These are phyloP conservation scores for Rhodotorula taiwanensis DNA, from an alignment of 768 basidiomycete genomes.

Conservation along the genomic window DNA sequence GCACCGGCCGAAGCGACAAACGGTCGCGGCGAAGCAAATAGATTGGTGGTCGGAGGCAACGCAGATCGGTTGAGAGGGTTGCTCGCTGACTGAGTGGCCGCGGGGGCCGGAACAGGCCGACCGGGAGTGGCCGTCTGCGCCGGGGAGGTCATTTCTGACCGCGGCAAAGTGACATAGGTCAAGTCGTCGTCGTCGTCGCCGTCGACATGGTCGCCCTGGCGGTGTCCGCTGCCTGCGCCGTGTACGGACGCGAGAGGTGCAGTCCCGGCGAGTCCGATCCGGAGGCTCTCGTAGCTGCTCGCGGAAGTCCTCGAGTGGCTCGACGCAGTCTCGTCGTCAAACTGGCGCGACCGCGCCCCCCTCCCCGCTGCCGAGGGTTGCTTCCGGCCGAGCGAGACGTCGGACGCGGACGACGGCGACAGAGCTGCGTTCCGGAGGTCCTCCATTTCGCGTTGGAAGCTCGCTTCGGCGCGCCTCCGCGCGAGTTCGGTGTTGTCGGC, in stretches of 20 bases:
- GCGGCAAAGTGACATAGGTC: slow-evolving; percentile 24
- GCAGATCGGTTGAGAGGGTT: neutral
- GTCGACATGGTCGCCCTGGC: neutral
- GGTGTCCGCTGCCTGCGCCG: neutral
- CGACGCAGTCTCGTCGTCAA: slow-evolving; percentile 15
- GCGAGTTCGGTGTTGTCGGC: slow-evolving; percentile 30
- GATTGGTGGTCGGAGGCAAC: neutral
- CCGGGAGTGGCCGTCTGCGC: neutral
- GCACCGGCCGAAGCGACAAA: neutral
- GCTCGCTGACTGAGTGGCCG: neutral
- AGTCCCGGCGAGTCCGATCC: slow-evolving; percentile 8
- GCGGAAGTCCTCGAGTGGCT: neutral
- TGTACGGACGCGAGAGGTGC: too few species aligned
- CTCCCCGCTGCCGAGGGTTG: neutral
- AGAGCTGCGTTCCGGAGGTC: slow-evolving; percentile 18
- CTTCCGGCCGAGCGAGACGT: neutral
- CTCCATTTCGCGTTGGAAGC: slow-evolving; percentile 22
- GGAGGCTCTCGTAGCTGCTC: slow-evolving; percentile 11
- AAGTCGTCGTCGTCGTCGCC: slow-evolving; percentile 12
- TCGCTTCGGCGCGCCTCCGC: slow-evolving; percentile 15
- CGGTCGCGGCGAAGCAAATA: neutral
- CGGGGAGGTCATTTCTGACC: slow-evolving; percentile 1
- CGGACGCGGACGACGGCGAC: neutral
- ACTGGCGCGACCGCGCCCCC: neutral
- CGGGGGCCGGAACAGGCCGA: neutral